Evolutionary conservation across 2,329 filamentous ascomycete species (phyloP).

Genomic region (Xylaria arbuscula): DNA sequence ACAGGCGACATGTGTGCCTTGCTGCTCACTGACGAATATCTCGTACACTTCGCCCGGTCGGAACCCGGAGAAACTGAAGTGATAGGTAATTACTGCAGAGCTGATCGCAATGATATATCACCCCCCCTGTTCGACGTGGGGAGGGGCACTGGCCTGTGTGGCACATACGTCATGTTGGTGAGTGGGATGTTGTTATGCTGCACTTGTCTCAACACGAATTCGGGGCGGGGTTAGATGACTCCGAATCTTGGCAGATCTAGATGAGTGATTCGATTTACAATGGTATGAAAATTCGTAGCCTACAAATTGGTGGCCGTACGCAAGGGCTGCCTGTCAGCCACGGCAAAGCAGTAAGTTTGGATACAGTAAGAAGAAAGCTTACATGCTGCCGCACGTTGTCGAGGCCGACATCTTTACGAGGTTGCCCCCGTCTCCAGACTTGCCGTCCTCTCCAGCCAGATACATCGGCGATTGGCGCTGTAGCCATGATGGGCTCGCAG

Average conservation of each 20-base stretch:
- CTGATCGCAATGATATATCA: slow-evolving; percentile 6
- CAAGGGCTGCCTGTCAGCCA: not conserved
- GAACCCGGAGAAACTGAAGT: not conserved
- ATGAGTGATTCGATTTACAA: slow-evolving; percentile 13
- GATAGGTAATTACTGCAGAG: slow-evolving; percentile 2
- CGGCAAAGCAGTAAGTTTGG: not conserved
- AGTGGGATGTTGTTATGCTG: slow-evolving; percentile 29
- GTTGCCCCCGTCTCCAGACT: not conserved
- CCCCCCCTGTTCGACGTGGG: slow-evolving; percentile 21
- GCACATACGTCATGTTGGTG: slow-evolving; percentile 31
- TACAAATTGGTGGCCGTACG: not conserved
- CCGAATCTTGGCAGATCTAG: slow-evolving; percentile 16
- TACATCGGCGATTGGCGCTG: slow-evolving; percentile 20
- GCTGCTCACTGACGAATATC: slow-evolving; percentile 11
- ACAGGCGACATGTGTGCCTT: slow-evolving; percentile 10
- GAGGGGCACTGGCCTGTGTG: slow-evolving; percentile 5
- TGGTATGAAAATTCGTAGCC: not conserved
- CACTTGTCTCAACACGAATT: slow-evolving; percentile 14
- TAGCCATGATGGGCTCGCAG: not conserved
- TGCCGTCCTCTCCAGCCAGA: not conserved
- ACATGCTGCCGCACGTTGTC: not conserved
- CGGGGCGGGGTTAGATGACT: slow-evolving; percentile 26
- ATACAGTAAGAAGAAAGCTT: slow-evolving; percentile 3
- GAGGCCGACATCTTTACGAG: not conserved
- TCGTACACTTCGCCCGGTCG: not conserved